phyloP scores from a whole-genome alignment of 768 basidiomycete species.

The Podaxis carcinomalis region DNA sequence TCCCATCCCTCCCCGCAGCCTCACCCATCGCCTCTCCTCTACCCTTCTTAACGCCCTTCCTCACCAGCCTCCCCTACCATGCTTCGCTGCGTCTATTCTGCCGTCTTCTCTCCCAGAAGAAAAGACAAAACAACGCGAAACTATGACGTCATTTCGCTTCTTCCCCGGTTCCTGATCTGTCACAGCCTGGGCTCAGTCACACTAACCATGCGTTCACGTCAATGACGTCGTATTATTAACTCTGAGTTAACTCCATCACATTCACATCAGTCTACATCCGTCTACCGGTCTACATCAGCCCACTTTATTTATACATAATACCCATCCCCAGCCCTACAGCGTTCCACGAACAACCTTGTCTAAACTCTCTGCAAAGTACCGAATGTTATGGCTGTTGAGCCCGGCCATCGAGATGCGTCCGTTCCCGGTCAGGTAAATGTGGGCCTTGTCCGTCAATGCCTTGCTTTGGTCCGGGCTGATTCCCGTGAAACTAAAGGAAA shows the following conservation, averaged over 20 bases:
- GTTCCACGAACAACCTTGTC: slow-evolving; percentile 55
- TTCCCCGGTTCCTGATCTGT: slow-evolving; percentile 13
- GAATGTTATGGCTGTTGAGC: slow-evolving; percentile 75
- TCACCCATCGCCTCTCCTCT: background rate
- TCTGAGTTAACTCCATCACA: background rate
- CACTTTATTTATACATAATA: background rate
- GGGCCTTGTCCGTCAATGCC: slow-evolving; percentile 63
- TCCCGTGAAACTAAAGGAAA: slow-evolving; percentile 69
- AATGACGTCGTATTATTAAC: slow-evolving; percentile 7
- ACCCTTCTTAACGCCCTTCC: background rate
- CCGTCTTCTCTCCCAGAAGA: background rate
- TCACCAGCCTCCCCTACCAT: background rate
- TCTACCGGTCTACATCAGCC: background rate
- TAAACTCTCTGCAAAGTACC: slow-evolving; percentile 66
- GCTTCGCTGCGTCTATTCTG: background rate
- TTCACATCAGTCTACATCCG: background rate
- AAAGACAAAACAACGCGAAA: slow-evolving; percentile 1
- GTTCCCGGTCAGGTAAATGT: slow-evolving; percentile 83
- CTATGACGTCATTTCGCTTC: slow-evolving; percentile 9
- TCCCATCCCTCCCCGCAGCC: background rate
- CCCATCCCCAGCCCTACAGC: slow-evolving; percentile 15
- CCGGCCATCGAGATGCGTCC: slow-evolving; percentile 96
- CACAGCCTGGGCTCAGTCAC: slow-evolving; percentile 10
- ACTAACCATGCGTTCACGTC: slow-evolving; percentile 8
- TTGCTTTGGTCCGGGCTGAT: slow-evolving; percentile 63